Conservation (phyloP, 139 green algal genomes). For the Pleodorina starrii region DNA sequence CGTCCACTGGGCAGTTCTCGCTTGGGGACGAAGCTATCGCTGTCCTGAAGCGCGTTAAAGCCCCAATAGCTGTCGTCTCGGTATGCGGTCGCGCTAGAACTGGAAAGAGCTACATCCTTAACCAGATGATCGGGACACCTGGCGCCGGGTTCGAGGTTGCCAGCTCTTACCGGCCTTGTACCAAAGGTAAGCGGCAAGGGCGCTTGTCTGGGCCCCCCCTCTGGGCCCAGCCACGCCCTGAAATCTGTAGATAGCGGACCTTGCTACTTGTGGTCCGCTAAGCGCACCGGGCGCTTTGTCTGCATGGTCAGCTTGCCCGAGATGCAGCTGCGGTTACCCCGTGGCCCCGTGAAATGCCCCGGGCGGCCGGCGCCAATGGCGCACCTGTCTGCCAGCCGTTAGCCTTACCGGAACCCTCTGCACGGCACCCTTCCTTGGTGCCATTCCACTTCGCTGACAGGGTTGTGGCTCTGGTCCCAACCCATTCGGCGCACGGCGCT, state of each 20-base stretch:
- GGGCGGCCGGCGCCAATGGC: too few species aligned
- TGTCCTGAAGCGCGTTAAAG: constrained; percentile 71
- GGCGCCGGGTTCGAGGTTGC: constrained; percentile 73
- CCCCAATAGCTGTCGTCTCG: constrained; percentile 89
- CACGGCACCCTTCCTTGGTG: not conserved
- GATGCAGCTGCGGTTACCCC: not conserved
- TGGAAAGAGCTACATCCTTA: constrained; percentile 95
- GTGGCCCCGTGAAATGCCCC: too few species aligned
- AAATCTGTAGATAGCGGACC: too few species aligned
- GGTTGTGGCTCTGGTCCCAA: constrained; percentile 96
- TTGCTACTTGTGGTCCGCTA: too few species aligned
- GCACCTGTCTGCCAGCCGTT: not conserved
- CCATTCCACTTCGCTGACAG: constrained; percentile 28
- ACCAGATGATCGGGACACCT: constrained; percentile 86
- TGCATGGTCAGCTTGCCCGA: too few species aligned
- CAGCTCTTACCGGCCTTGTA: constrained; percentile 90
- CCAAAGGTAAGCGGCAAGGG: constrained; percentile 81
- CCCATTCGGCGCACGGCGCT: constrained; percentile 75
- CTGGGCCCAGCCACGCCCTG: too few species aligned
- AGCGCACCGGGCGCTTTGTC: too few species aligned
- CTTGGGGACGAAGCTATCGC: constrained; percentile 81
- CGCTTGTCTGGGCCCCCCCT: too few species aligned
- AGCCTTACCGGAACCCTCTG: not conserved
- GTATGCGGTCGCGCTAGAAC: constrained; percentile 92
- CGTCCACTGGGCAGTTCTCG: constrained; percentile 79